Base-by-base conservation (phyloP, 2,329 filamentous ascomycete species). In the Clonostachys chloroleuca region DNA sequence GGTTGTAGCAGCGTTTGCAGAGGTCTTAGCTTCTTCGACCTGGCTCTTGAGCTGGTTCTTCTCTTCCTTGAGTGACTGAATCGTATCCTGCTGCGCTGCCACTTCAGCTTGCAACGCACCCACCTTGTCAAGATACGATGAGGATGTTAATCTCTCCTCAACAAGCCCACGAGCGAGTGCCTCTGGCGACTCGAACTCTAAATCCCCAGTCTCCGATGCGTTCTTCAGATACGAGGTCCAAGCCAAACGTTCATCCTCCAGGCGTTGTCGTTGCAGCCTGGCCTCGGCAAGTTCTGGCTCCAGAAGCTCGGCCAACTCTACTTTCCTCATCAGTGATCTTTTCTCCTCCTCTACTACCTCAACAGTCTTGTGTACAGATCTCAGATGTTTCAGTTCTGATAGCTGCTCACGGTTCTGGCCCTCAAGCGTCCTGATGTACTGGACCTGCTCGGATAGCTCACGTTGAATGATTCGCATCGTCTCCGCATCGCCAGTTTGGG, bases 301-400 rank as follows among this genome's bases (percentile, higher is more conserved):
- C 10, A 96, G 59, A 12, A 81, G 75, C 48, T 89, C 83, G 65
- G 92, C 86, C 36, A 86, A 74, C 50, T 89, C 83, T 2, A 99
- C 64, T 59, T 84, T 89, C 34, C 84, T 83, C 63, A 94, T 86
- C 18, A 99, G 70, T 0, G 83, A 81, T 51, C 89, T 78, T 73
- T 97, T 97, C 70, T 99, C 91, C 64, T 99, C 94, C 62, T 99
- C 91, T 0, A 97, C 87, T 3, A 99, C 81, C 59, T 96, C 89
- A 2, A 96, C 85, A n/a, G 88, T 89, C 67, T 89, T 92, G 63
- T 91, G 85, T 5, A 86, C 70, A 54, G 91, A 87, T 13, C 91
- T 85, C 36, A 95, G 77, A 55, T 91, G 86, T 56, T 87, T 89
- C 35, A 99, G 70, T 62, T 99, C 92, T 1, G 77, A 67, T 13